These are phyloP conservation scores for Nannochloropsis salina DNA, from an alignment of 108 stramenopile species.

Conservation along the genomic window DNA sequence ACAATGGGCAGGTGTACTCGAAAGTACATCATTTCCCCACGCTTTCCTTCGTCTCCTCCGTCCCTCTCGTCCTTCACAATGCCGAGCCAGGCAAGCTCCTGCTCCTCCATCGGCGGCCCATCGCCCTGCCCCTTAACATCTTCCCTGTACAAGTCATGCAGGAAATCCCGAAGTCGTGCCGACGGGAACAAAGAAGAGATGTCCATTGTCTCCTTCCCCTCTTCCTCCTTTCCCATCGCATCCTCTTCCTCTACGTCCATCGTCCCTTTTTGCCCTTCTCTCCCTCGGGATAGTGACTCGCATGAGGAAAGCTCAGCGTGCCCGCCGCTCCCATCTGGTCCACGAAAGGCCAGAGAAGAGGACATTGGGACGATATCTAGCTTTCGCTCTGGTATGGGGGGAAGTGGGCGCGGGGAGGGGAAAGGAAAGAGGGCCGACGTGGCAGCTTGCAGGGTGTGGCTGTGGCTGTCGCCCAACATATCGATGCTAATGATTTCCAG, in stretches of 20 bases:
- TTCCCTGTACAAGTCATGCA: not conserved
- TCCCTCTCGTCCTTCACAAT: not conserved
- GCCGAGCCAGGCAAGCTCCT: not conserved
- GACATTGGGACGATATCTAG: not conserved
- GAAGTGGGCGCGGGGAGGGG: not conserved
- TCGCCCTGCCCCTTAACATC: not conserved
- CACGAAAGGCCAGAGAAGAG: not conserved
- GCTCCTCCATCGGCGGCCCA: not conserved
- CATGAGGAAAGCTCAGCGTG: not conserved
- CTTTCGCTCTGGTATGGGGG: constrained; percentile 24
- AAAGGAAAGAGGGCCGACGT: not conserved
- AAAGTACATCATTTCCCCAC: not conserved
- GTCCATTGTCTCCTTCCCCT: not conserved
- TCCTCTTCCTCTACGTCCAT: not conserved
- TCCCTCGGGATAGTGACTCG: not conserved
- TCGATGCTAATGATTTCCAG: constrained; percentile 42
- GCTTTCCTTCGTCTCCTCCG: not conserved
- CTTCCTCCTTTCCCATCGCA: not conserved
- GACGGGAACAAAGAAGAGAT: not conserved
- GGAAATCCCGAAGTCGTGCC: not conserved
- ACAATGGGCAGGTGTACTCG: not conserved
- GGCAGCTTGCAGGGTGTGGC: not conserved
- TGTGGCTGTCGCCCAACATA: constrained; percentile 5
- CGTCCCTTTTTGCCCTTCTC: not conserved
- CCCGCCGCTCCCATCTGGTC: too few species aligned